These are phyloP conservation scores for Camellia granthamiana DNA, from an alignment of 148 eudicot species.

Conservation along the genomic window DNA sequence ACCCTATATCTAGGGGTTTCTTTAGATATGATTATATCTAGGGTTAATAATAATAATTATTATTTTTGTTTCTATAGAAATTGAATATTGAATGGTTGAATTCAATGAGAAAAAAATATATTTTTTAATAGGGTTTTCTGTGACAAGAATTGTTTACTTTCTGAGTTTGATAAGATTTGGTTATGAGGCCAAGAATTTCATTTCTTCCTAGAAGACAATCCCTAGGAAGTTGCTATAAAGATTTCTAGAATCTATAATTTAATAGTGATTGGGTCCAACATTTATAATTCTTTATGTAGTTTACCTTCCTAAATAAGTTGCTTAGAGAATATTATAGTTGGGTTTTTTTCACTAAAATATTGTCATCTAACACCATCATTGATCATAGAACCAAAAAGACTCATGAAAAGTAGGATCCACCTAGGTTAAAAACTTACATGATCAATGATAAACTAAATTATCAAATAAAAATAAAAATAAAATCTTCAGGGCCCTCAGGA, in stretches of 20 bases:
- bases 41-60: too few relatives aligned
- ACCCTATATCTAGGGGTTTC: too few relatives aligned
- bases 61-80: too few relatives aligned
- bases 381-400: background rate
- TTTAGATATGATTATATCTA: too few relatives aligned
- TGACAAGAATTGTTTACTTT: background rate
- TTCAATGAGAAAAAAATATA: background rate
- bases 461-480: background rate
- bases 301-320: constrained; percentile 6
- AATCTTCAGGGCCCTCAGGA: too few relatives aligned
- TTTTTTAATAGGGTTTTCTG: background rate
- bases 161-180: constrained; percentile 1
- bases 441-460: background rate
- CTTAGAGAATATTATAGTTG: background rate
- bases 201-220: constrained; percentile 7
- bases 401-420: background rate
- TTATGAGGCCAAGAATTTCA: background rate
- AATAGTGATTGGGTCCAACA: constrained; percentile 6
- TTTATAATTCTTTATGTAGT: constrained; percentile 14
- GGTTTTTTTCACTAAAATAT: background rate
- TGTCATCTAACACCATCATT: constrained; percentile 8
- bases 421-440: background rate
- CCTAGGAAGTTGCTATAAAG: constrained; percentile 17
- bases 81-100: background rate
- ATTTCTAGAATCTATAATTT: constrained; percentile 19